Conservation (phyloP, 139 green algal genomes). For the Medakamo hakoo region DNA sequence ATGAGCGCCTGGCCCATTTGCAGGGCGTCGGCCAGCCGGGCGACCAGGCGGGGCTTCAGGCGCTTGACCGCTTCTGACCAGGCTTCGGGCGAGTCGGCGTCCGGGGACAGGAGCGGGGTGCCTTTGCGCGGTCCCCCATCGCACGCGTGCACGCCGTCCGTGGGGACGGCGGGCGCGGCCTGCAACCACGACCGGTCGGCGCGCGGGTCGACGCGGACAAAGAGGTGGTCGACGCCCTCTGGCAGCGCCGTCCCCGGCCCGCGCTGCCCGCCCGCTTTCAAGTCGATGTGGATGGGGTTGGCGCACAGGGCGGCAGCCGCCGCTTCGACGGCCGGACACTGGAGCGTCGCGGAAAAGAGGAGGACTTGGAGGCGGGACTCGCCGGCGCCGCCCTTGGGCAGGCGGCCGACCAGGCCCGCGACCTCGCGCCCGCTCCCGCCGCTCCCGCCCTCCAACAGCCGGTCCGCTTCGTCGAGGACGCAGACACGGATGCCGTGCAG, state of each 20-base stretch:
- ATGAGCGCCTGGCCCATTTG: constrained; percentile 41
- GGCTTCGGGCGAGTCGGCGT: constrained; percentile 15
- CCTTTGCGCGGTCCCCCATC: no score
- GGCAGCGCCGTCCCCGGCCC: not conserved
- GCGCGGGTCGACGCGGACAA: constrained; percentile 39
- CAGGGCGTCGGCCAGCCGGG: constrained; percentile 30
- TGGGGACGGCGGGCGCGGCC: constrained; percentile 31
- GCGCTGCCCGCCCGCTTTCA: constrained; percentile 36
- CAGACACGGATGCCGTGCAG: constrained; percentile 50
- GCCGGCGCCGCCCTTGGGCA: constrained; percentile 41
- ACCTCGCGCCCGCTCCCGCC: constrained; percentile 43
- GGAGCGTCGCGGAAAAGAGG: constrained; percentile 71
- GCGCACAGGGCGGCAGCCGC: constrained; percentile 43
- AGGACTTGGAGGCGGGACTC: constrained; percentile 53
- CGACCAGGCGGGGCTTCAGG: constrained; percentile 61
- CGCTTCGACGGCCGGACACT: constrained; percentile 44
- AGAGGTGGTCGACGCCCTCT: constrained; percentile 45
- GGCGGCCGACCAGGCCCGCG: constrained; percentile 38
- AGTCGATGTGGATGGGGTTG: constrained; percentile 57
- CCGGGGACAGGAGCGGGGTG: constrained; percentile 7
- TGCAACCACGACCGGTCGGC: constrained; percentile 52
- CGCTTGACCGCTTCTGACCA: constrained; percentile 46
- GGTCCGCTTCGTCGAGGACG: constrained; percentile 73
- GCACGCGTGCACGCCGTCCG: constrained; percentile 45
- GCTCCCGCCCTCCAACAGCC: constrained; percentile 48